Evolutionary conservation across 2,329 filamentous ascomycete species (phyloP).

Genomic region (Madurella mycetomatis): DNA sequence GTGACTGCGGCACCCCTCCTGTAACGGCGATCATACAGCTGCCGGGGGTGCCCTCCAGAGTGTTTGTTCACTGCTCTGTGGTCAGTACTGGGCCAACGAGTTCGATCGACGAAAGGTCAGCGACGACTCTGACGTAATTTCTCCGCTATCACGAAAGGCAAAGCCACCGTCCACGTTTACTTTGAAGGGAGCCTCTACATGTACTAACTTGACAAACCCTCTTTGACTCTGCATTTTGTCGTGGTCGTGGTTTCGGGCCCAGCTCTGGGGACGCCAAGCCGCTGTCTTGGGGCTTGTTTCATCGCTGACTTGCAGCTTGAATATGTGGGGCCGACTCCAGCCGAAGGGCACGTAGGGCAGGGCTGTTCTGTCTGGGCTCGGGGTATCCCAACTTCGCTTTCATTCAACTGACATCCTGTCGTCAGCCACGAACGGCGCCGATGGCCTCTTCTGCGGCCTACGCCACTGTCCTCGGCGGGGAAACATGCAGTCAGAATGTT

Average conservation of each 20-base stretch:
- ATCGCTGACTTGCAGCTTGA: constrained; percentile 6
- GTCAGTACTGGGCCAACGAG: neutral
- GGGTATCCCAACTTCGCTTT: neutral
- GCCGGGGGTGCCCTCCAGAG: neutral
- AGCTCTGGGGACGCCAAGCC: neutral
- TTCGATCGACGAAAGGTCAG: neutral
- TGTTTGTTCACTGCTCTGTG: neutral
- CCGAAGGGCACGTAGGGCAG: neutral
- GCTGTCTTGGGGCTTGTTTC: constrained; percentile 7
- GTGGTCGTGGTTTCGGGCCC: constrained; percentile 1
- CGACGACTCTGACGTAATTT: too few relatives aligned
- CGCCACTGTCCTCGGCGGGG: neutral
- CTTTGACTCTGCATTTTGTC: neutral
- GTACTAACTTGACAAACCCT: too few relatives aligned
- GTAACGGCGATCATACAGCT: constrained; percentile 18
- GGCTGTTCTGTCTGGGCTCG: neutral
- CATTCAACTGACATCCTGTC: too few relatives aligned
- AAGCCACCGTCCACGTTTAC: too few relatives aligned
- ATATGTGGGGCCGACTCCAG: neutral
- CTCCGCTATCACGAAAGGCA: too few relatives aligned
- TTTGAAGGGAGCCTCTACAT: too few relatives aligned
- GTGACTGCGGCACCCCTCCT: neutral
- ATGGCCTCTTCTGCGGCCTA: neutral
- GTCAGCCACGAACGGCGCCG: too few relatives aligned
- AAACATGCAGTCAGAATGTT: neutral